Percentiles rank a stretch among this genome's conserved stretches.
phyloP scores from a whole-genome alignment of 495 filamentous ascomycete species.

The Cairneyella variabilis region DNA sequence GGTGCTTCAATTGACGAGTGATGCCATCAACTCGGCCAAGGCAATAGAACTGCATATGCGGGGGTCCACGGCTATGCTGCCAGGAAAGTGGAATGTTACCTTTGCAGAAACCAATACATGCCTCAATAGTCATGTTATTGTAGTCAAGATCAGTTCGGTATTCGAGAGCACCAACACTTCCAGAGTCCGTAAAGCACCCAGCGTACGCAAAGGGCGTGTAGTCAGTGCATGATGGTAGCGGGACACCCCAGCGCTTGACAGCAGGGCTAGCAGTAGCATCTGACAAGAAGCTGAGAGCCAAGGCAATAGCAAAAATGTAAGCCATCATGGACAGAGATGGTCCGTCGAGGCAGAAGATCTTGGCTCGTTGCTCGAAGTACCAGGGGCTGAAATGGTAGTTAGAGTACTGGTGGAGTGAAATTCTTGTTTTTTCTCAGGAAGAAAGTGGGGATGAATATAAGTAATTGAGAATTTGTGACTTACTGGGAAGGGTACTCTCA shows the following conservation, averaged over 20 bases:
- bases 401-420: no score
- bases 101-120: conserved; percentile 48
- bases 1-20: not conserved
- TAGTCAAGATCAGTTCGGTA: conserved; percentile 31
- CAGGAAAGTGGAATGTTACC: conserved; percentile 17
- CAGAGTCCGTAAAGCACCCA: conserved; percentile 43
- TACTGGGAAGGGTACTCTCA: no score
- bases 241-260: conserved; percentile 30
- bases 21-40: no score
- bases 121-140: conserved; percentile 45
- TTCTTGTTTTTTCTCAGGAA: no score
- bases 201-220: conserved; percentile 46
- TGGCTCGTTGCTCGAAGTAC: no score
- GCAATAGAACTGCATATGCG: not conserved
- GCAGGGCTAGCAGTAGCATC: conserved; percentile 28
- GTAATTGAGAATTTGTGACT: no score
- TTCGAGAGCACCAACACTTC: conserved; percentile 32
- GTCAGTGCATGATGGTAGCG: conserved; percentile 30
- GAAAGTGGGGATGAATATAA: no score
- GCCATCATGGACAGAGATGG: not conserved
- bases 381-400: no score
- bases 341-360: no score
- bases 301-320: not conserved
- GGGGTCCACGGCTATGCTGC: not conserved
- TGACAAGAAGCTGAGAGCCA: conserved; percentile 9